phyloP scores from a whole-genome alignment of 352 stramenopile species.

The Pythium insidiosum region DNA sequence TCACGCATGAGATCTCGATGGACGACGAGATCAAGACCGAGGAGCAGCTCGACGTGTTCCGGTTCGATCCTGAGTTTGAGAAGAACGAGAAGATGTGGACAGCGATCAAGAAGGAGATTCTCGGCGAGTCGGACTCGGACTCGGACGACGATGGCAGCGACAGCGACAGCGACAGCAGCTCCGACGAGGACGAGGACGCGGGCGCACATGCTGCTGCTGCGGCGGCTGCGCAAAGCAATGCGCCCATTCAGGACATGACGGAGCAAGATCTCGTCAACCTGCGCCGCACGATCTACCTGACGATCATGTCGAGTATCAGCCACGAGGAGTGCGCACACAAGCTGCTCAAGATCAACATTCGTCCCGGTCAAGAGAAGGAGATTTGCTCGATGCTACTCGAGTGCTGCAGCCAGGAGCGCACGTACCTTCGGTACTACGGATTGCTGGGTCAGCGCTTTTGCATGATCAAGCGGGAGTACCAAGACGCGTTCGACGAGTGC shows the following conservation, averaged over 20 bases:
- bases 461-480: conserved; percentile 93
- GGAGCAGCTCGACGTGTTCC: conserved; percentile 96
- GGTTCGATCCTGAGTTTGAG: conserved; percentile 91
- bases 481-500: conserved; percentile 91
- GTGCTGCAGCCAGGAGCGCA: conserved; percentile 97
- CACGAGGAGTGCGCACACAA: conserved; percentile 99
- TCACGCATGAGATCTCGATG: conserved; percentile 96
- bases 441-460: conserved; percentile 96
- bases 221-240: conserved; percentile 5
- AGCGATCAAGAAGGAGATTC: conserved; percentile 94
- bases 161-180: no score
- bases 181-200: conserved; percentile 46
- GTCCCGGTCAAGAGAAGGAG: conserved; percentile 93
- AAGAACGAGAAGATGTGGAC: conserved; percentile 96
- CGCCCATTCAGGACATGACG: conserved; percentile 93
- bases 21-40: conserved; percentile 96
- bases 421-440: conserved; percentile 96
- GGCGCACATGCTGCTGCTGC: conserved; percentile 28
- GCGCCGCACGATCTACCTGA: conserved; percentile 98
- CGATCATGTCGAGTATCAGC: conserved; percentile 98
- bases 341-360: conserved; percentile 97
- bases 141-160: conserved; percentile 41
- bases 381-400: conserved; percentile 99
- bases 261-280: conserved; percentile 98
- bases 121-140: conserved; percentile 90